Evolutionary conservation across 192 early-diverging fungal genomes (phyloP), one percentile per base, ranked within the genome.

Genomic region (Podila minutissima): DNA sequence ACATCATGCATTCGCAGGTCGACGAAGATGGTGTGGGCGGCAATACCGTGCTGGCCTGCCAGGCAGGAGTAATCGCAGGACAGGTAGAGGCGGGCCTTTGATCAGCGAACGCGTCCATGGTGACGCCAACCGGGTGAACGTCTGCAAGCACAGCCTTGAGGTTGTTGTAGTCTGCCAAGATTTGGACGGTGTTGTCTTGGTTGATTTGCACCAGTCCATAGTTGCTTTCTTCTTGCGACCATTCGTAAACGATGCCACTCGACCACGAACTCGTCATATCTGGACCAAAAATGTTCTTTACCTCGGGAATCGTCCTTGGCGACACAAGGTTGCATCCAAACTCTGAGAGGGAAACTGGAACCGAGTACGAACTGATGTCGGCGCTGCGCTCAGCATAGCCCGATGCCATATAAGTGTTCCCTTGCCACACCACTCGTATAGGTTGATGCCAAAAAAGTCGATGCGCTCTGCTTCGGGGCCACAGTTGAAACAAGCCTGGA

Each of bases 391-490:
- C 79, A 10, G 83, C 84, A 72, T 92, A 95, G 19, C 93, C 93
- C 13, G 92, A 93, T 19, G 86, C 79, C 69, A 88, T 59, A 67
- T 89, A 95, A 4, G 82, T 2, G 72, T 65, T 17, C 86, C 68
- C 22, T 62, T 72, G 20, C 92, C 93, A 71, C 93, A 95, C 93
- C 93, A 95, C 73, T 89, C 87, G 79, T 95, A 95, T 32, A 92
- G 57, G 72, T 95, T 95, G 57, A 93, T 71, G 38, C 92, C 93
- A 67, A 86, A 92, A 67, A 93, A 95, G 55, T 95, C 92, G n/a
- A 88, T 90, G 48, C 86, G 86, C 72, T 86, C 88, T 38, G 83
- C 84, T 13, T 81, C 73, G 11, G 83, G 79, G 51, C 90, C 92
- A 62, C 93, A 94, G 68, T 88, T 87, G 81, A 93, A 94, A 74